A percentile compares a stretch with the other conserved stretches of the same genome.
phyloP scores from a whole-genome alignment of 2,329 filamentous ascomycete genomes.

The Xylariomycetidae sp. region DNA sequence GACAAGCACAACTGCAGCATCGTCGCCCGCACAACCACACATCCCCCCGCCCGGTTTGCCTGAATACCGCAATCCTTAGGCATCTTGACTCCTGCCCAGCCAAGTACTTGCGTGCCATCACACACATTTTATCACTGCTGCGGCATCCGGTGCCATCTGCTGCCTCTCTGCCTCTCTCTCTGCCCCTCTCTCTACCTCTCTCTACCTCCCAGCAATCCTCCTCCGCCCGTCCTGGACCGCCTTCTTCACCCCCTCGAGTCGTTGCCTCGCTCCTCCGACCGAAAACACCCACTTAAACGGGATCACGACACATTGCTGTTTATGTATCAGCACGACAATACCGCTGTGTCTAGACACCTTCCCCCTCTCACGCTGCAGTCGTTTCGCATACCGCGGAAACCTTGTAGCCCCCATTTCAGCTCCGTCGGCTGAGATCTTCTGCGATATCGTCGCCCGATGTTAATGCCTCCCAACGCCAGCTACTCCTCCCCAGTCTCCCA shows the following conservation, averaged over 20 bases:
- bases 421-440: constrained; percentile 76
- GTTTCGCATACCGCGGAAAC: constrained; percentile 94
- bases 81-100: no score
- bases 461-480: constrained; percentile 52
- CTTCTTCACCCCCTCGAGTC: constrained; percentile 9
- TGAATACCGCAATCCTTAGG: no score
- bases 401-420: constrained; percentile 81
- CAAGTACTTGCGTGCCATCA: no score
- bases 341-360: constrained; percentile 81
- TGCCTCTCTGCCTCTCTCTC: no score
- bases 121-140: no score
- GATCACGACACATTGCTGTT: constrained; percentile 54
- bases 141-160: no score
- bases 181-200: no score
- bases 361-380: constrained; percentile 92
- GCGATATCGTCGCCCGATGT: constrained; percentile 36
- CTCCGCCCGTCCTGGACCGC: no score
- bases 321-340: constrained; percentile 97
- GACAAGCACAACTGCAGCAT: no score
- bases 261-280: constrained; percentile 8
- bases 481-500: constrained; percentile 43
- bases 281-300: constrained; percentile 26
- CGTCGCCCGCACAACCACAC: no score
- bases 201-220: no score
- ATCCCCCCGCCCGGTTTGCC: no score